Evolutionary conservation across 2,329 filamentous ascomycete species (phyloP), one percentile per base, ranked within the genome.

Genomic region (Botrytis galanthina): DNA sequence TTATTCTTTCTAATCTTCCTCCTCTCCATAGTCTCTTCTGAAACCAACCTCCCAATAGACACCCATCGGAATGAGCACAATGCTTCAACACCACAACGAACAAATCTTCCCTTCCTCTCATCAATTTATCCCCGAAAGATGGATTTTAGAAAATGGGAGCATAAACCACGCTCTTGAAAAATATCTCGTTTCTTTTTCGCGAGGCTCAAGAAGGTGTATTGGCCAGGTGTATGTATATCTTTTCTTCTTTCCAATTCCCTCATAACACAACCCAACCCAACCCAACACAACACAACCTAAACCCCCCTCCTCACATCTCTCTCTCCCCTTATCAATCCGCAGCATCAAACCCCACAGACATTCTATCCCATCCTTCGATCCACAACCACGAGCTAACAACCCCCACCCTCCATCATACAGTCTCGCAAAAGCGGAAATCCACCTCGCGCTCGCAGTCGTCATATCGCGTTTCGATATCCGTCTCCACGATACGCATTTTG

Each of bases 381-480:
- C 20, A 12, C 18, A 20, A 48, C 32, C 4, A 39, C 26, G 18
- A 1, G 20, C 14, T 5, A 42, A 35, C 29, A 32, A 18, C 1
- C 16, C 26, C 14, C 22, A n/a, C 48, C 20, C 8, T 5, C 14
- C 3, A 1, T 3, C 44, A 1, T 6, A 10, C 6, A 68, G 77
- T 64, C 73, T 79, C 3, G 78, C 78, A 22, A 77, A 74, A 74
- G 76, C 75, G 20, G 78, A 79, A 61, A 39, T 79, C 10, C 73
- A 76, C 46, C 54, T 78, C 6, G 67, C 71, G 0, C 42, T 78
- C 14, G 76, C 76, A 3, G 75, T 72, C 4, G 51, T 78, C 37
- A 73, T 76, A 54, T 71, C 74, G 1, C 75, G 75, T 5, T 79
- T 73, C 42, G 42, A 72, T 9, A 73, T 73, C 3, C 62, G 73